Evolutionary conservation across 352 stramenopile genomes (phyloP).

Genomic region (Vaucheria bursata): DNA sequence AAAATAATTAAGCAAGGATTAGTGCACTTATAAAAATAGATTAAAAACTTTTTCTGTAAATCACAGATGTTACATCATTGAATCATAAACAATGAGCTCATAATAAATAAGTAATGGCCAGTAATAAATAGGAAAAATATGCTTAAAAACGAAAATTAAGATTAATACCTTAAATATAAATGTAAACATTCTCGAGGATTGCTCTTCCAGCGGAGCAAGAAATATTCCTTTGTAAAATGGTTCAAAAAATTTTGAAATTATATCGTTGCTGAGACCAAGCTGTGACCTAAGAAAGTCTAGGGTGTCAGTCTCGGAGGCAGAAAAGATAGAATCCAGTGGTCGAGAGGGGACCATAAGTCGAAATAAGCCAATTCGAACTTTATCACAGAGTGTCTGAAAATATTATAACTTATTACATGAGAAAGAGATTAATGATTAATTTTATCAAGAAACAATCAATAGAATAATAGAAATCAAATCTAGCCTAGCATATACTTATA

Average conservation of each 20-base stretch:
- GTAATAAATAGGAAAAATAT: no score
- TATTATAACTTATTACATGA: no score
- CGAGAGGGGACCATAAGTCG: conserved; percentile 48
- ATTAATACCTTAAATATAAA: conserved; percentile 75
- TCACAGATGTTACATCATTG: no score
- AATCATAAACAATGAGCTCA: no score
- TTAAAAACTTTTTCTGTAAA: no score
- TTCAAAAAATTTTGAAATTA: conserved; percentile 63
- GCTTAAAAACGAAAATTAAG: no score
- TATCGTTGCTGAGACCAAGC: conserved; percentile 49
- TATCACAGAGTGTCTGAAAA: conserved; percentile 55
- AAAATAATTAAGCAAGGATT: no score
- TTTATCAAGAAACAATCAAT: conserved; percentile 3
- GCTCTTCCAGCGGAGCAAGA: conserved; percentile 57
- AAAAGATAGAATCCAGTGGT: conserved; percentile 32
- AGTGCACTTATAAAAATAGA: no score
- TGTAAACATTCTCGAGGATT: conserved; percentile 68
- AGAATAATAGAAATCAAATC: conserved; percentile 13
- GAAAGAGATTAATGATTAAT: neutral
- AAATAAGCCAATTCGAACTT: conserved; percentile 56
- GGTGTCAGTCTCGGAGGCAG: conserved; percentile 53
- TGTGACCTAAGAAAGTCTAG: conserved; percentile 50
- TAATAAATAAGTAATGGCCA: no score
- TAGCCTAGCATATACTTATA: neutral
- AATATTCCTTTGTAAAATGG: conserved; percentile 70